Evolutionary conservation across 768 basidiomycete species (phyloP).

Genomic region (Cystofilobasidium ferigula): DNA sequence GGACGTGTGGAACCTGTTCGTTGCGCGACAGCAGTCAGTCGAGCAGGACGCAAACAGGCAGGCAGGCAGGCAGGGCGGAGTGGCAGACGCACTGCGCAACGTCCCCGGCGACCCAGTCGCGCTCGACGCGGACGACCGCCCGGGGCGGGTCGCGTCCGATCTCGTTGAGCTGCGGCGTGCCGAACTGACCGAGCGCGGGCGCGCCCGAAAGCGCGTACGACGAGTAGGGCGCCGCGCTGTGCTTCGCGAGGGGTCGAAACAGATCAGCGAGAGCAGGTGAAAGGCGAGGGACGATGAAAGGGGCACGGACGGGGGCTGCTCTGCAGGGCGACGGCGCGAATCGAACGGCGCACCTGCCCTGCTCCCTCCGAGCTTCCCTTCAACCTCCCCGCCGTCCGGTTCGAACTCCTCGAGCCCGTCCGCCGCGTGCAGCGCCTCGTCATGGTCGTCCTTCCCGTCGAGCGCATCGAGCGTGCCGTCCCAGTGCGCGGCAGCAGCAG

Average conservation of each 20-base stretch:
- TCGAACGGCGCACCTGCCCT: not conserved
- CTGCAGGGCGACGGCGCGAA: not conserved
- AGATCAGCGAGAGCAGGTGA: not conserved
- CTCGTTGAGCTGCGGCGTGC: slow-evolving; percentile 66
- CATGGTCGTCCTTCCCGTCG: not conserved
- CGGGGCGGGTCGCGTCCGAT: slow-evolving; percentile 83
- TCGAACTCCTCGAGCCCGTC: not conserved
- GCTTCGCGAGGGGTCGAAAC: not conserved
- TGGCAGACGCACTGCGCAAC: slow-evolving; percentile 52
- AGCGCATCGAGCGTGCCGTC: too few relatives aligned
- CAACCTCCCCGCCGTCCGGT: not conserved
- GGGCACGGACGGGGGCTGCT: not conserved
- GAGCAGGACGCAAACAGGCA: not conserved
- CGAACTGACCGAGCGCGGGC: slow-evolving; percentile 42
- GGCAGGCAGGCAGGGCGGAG: not conserved
- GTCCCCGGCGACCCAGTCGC: slow-evolving; percentile 86
- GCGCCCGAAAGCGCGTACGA: slow-evolving; percentile 32
- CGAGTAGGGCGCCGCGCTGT: slow-evolving; percentile 27
- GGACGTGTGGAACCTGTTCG: slow-evolving; percentile 56
- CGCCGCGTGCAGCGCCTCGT: slow-evolving; percentile 1
- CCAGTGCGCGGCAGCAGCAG: too few relatives aligned
- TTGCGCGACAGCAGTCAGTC: not conserved
- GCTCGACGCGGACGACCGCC: slow-evolving; percentile 79
- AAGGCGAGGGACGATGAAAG: not conserved
- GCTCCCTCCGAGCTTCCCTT: not conserved